Conservation (phyloP, 371 early-diverging fungal species). For the Coemansia sp. region DNA sequence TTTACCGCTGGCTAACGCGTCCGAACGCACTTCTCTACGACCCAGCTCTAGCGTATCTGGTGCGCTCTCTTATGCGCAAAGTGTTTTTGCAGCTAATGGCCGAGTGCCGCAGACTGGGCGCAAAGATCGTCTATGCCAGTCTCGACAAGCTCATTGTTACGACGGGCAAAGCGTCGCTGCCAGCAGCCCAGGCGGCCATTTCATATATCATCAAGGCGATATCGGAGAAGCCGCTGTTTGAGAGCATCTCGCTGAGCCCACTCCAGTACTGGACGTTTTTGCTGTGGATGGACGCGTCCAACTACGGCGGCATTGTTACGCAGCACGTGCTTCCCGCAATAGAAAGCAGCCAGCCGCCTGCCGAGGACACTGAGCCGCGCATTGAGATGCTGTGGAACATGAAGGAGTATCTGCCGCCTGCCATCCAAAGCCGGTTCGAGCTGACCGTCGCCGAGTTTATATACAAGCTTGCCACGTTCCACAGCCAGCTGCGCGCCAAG, state of each 20-base stretch:
- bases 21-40: conserved; percentile 77
- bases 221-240: conserved; percentile 70
- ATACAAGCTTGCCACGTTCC: conserved; percentile 54
- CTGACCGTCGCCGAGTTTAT: conserved; percentile 59
- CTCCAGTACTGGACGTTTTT: conserved; percentile 75
- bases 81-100: conserved; percentile 78
- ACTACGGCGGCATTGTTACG: conserved; percentile 75
- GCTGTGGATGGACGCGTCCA: conserved; percentile 90
- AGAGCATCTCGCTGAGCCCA: conserved; percentile 62
- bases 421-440: conserved; percentile 68
- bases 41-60: conserved; percentile 71
- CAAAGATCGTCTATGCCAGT: conserved; percentile 74
- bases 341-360: neutral
- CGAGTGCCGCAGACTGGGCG: conserved; percentile 76
- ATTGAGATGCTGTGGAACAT: conserved; percentile 87
- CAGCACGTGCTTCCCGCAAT: conserved; percentile 2
- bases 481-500: conserved; percentile 31
- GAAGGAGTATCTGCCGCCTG: conserved; percentile 76
- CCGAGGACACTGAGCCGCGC: conserved; percentile 20
- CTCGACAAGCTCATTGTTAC: conserved; percentile 76
- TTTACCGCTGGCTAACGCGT: conserved; percentile 87
- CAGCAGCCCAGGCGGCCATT: conserved; percentile 70
- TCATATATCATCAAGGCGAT: conserved; percentile 72
- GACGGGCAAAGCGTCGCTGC: conserved; percentile 72
- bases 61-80: conserved; percentile 86